Evolutionary conservation across 495 filamentous ascomycete genomes (phyloP).

Genomic region (Bacidia gigantensis): DNA sequence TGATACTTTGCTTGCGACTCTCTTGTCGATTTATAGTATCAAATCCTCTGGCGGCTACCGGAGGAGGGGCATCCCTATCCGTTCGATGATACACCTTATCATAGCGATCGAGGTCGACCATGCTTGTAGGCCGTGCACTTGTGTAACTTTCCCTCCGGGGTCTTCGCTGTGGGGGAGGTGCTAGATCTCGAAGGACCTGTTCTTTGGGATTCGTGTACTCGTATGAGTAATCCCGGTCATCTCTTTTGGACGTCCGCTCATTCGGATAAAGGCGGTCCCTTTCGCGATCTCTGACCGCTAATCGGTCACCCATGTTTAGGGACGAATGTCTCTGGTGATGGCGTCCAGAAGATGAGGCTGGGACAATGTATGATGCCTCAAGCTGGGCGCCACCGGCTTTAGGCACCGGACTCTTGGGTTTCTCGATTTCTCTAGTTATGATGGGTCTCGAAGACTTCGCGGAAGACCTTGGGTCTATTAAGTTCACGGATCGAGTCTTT

Average conservation of each 20-base stretch:
- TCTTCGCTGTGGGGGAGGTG: constrained; percentile 36
- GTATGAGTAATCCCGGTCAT: constrained; percentile 53
- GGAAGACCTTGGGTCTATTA: constrained; percentile 10
- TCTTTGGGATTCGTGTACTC: constrained; percentile 50
- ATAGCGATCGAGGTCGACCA: constrained; percentile 47
- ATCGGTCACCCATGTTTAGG: constrained; percentile 9
- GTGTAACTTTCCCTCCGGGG: constrained; percentile 38
- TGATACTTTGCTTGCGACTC: constrained; percentile 10
- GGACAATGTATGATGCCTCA: constrained; percentile 16
- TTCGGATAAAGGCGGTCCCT: constrained; percentile 6
- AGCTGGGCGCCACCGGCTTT: constrained; percentile 11
- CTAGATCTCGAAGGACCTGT: constrained; percentile 52
- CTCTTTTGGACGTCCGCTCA: constrained; percentile 13
- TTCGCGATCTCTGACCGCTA: constrained; percentile 8
- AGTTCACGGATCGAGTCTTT: constrained; percentile 12
- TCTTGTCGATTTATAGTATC: constrained; percentile 36
- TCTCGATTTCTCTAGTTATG: constrained; percentile 16
- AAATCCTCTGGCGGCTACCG: constrained; percentile 49
- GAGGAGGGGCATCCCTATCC: constrained; percentile 32
- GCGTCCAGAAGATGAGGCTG: constrained; percentile 15
- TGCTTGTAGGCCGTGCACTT: constrained; percentile 42
- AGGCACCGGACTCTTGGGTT: constrained; percentile 15
- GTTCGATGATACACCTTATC: constrained; percentile 24
- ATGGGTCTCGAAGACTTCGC: constrained; percentile 14
- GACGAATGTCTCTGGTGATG: constrained; percentile 17